Evolutionary conservation across 1,139 yeast species (phyloP).

Genomic region (Debaryomyces fabryi): DNA sequence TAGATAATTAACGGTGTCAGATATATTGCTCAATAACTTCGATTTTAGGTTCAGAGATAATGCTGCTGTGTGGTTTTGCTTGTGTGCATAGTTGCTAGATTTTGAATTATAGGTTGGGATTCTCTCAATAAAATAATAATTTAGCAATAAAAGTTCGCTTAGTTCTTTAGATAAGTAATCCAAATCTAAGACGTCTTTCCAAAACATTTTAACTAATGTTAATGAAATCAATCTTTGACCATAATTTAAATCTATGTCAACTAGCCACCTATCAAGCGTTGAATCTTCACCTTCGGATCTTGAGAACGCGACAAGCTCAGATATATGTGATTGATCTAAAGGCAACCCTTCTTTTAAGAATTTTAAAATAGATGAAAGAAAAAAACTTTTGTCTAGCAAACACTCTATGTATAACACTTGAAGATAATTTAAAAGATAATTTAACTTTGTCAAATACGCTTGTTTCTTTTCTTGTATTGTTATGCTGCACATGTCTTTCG

Average conservation of each 20-base stretch:
- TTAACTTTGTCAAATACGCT: slow-evolving; percentile 55
- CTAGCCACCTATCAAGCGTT: slow-evolving; percentile 13
- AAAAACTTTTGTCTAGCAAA: slow-evolving; percentile 61
- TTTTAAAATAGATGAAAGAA: slow-evolving; percentile 64
- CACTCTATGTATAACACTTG: slow-evolving; percentile 70
- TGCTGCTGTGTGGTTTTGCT: slow-evolving; percentile 8
- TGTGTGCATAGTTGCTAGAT: slow-evolving; percentile 1
- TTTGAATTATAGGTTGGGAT: slow-evolving; percentile 13
- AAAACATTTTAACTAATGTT: slow-evolving; percentile 64
- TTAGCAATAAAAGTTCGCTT: slow-evolving; percentile 55
- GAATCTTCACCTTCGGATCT: slow-evolving; percentile 16
- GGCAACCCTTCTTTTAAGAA: slow-evolving; percentile 60
- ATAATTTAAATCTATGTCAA: slow-evolving; percentile 31
- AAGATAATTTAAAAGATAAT: slow-evolving; percentile 60
- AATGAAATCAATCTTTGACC: slow-evolving; percentile 48
- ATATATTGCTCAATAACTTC: slow-evolving; percentile 28
- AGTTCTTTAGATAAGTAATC: slow-evolving; percentile 64
- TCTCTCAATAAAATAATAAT: slow-evolving; percentile 39
- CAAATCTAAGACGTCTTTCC: slow-evolving; percentile 62
- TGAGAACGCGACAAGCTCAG: slow-evolving; percentile 20
- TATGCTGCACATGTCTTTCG: slow-evolving; percentile 39
- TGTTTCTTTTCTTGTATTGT: slow-evolving; percentile 34
- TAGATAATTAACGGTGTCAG: slow-evolving; percentile 44
- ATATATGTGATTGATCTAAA: slow-evolving; percentile 28
- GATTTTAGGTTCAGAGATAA: slow-evolving; percentile 21